Evolutionary conservation across 345 rosid species (phyloP), one percentile per base, ranked within the genome.

Genomic region (Ceriops decandra): DNA sequence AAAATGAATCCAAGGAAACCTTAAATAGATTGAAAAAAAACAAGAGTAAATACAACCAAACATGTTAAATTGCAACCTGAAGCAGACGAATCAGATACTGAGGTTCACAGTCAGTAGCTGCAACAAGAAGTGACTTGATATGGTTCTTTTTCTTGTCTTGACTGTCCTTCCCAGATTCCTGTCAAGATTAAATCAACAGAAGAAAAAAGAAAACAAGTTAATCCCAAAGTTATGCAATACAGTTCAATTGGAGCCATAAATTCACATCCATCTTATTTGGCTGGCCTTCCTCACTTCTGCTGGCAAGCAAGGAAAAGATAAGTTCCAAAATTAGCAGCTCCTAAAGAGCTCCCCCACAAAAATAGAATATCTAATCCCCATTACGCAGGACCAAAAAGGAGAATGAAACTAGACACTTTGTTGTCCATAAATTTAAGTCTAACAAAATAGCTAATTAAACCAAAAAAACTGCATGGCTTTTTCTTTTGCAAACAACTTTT

Each of bases 101-200:
- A 77, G 98, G 97, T 81, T 95, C 99, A 65, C 97, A 88, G 79
- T 95, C 99, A 46, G 86, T 86, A 70, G 97, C 90, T 56, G 99
- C 97, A 76, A 91, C 98, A 77, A 95, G 97, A 77, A 95, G 98
- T 57, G 83, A 85, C 80, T 86, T 91, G 83, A 95, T 91, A 58
- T 82, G 93, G 69, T 90, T 88, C 86, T 85, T 91, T 81, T 95
- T 95, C 89, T 85, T 91, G 66, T 90, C 97, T 70, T 88, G 90
- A 78, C 98, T 95, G 75, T 86, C 97, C 86, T 91, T 93, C 80
- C 99, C 98, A 32, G 85, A 83, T 73, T 95, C 96, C 99, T 95
- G 65, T 51, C 13, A 62, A 75, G 60, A 68, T 66, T 15, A 26
- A 75, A 58, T 49, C 47, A 42, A 42, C 0, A 9, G 17, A 5